Base-by-base conservation (phyloP, 1,284 basidiomycete genomes). In the Apiotrichum veenhuisii region DNA sequence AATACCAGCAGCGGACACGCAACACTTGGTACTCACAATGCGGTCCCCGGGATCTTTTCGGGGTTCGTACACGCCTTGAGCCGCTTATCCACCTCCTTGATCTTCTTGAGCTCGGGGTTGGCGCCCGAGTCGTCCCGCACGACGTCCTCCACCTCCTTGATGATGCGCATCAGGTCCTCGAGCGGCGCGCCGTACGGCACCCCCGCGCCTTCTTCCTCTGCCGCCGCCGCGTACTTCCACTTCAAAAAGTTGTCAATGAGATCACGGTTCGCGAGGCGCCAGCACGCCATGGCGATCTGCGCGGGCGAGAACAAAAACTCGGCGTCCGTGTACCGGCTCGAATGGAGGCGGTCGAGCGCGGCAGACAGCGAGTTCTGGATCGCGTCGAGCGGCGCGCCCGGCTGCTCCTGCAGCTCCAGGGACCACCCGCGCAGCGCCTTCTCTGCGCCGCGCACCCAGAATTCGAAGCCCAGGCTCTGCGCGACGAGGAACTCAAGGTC, bases 401-500 rank as follows among this genome's bases (percentile, higher is more conserved):
- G 40, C 64, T 47, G 26, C 26, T 60, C 88, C 81, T 98, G 93
- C 22, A 93, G 72, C 73, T 98, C 95, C 20, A 98, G 81, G 79
- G 86, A 87, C 50, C 97, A 83, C 1, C 95, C 95, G 83, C 91
- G 90, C 22, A 96, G 72, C 0, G 91, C 88, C 54, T 90, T 82
- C 12, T 97, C 91, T 1, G 91, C 84, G 67, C 95, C 91, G 83
- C 91, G 91, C 0, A 93, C 85, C 17, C 89, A 86, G 69, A 97
- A 96, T 72, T 98, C 92, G 64, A 98, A 98, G 40, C 84, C 82
- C 30, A 98, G 81, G 63, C 88, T 91, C 76, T 98, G 96, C 0
- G 92, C 89, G 14, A 98, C 88, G 15, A 96, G 84, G 70, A 98
- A 98, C 75, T 99, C 95, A 42, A 96, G 83, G 54, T 92, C 88